Percentiles rank a stretch among this genome's conserved stretches.
phyloP scores from a whole-genome alignment of 352 stramenopile species.

The Thalassiosira ordinaria region DNA sequence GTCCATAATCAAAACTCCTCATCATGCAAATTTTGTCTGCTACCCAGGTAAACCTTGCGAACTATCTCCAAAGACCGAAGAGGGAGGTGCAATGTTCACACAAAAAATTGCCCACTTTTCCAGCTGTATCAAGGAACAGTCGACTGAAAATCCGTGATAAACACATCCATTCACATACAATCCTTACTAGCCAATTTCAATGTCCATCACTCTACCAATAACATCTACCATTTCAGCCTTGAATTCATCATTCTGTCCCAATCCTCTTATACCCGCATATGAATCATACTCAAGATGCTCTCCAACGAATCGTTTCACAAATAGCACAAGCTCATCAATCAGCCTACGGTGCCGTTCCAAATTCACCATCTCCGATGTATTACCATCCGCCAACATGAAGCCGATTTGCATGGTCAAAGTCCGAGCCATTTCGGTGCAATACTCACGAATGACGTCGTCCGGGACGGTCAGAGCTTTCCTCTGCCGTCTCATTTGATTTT shows the following conservation, averaged over 20 bases:
- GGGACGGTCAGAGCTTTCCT: background rate
- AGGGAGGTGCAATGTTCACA: no score
- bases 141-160: no score
- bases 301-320: slow-evolving; percentile 4
- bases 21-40: no score
- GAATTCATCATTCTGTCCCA: background rate
- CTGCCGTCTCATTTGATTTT: slow-evolving; percentile 4
- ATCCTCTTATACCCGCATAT: background rate
- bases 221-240: background rate
- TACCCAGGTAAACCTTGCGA: no score
- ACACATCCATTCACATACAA: no score
- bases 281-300: slow-evolving; percentile 29
- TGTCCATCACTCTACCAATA: background rate
- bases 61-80: no score
- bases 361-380: background rate
- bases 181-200: no score
- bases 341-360: background rate
- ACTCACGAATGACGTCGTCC: background rate
- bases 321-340: slow-evolving; percentile 4
- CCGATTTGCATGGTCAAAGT: background rate
- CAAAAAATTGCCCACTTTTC: no score
- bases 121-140: no score
- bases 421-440: background rate
- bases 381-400: background rate
- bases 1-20: no score